Conservation (phyloP, 331 rosid species). For the Telfairia occidentalis region DNA sequence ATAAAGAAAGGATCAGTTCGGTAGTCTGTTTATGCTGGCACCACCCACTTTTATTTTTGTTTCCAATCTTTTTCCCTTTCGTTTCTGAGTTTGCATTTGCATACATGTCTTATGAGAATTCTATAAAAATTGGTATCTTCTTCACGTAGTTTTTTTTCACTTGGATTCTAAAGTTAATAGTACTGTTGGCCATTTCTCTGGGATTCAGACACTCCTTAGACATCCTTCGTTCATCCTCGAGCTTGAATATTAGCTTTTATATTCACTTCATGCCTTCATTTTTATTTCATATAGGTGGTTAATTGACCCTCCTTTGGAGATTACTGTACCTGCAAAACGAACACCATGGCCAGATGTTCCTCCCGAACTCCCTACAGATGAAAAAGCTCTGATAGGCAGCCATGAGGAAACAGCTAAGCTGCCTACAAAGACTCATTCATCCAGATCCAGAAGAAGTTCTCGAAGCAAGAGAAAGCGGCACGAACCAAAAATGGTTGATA, state of each 20-base stretch:
- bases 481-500: slow-evolving; percentile 46
- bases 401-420: slow-evolving; percentile 43
- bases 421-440: slow-evolving; percentile 45
- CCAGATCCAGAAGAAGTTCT: slow-evolving; percentile 48
- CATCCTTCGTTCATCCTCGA: not conserved
- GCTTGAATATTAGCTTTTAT: not conserved
- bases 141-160: not conserved
- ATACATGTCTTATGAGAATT: not conserved
- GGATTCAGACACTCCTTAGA: not conserved
- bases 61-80: not conserved
- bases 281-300: slow-evolving; percentile 53
- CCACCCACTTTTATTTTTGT: not conserved
- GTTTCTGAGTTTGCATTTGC: not conserved
- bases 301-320: slow-evolving; percentile 83
- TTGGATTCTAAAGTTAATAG: not conserved
- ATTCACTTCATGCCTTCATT: not conserved
- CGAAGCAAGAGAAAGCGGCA: slow-evolving; percentile 81
- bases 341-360: slow-evolving; percentile 97
- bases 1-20: not conserved
- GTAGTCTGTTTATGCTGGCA: not conserved
- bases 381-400: slow-evolving; percentile 21
- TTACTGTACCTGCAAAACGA: slow-evolving; percentile 73
- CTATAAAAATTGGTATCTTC: too few relatives aligned
- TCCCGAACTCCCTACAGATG: slow-evolving; percentile 75
- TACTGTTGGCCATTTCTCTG: not conserved